Base-by-base conservation (phyloP, 164 flowering plant genomes). In the Aristolochia californica region DNA sequence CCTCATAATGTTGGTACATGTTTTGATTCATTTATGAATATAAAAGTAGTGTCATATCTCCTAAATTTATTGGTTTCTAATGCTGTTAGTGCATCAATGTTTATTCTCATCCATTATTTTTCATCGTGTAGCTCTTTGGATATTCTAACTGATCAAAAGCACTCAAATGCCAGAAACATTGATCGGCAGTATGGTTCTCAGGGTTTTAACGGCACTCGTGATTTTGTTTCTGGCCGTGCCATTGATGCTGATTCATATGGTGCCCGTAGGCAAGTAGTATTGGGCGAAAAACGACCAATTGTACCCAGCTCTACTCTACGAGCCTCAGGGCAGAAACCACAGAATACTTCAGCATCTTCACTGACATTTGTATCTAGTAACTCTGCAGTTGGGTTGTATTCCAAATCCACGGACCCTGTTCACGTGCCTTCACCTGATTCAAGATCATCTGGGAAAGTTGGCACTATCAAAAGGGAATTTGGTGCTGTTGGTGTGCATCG, bases 351-450 rank as follows among this genome's bases (percentile, higher is more conserved):
- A 28, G 58, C 69, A n/a, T 65, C 69, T 55, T 63, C 85, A 59
- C 66, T 72, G 23, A 48, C 72, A 7, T 60, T 61, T 34, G 66
- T 77, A 47, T 77, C 94, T 52, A 82, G 43, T 61, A 79, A 63
- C 70, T 79, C 89, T 61, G 85, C 75, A 27, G 74, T 80, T 53
- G 97, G 98, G 30, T 74, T 89, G 52, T 88, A 91, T 77, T 81
- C 94, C 0, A 89, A 97, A 58, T 77, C 94, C 13, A 81, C 83
- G 40, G 99, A 93, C 72, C 97, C 99, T n/a, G 90, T 93, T 67
- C 99, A 89, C 67, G 97, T 93, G 28, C 97, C 99, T 26, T 83
- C 99, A 45, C 82, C 76, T 45, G 79, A 84, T 70, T 83, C 91
- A 14, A 78, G 95, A 74, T 60, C 80, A 21, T 75, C 94, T 65